phyloP scores from a whole-genome alignment of 2,329 filamentous ascomycete species.

The Aspergillus fructus region DNA sequence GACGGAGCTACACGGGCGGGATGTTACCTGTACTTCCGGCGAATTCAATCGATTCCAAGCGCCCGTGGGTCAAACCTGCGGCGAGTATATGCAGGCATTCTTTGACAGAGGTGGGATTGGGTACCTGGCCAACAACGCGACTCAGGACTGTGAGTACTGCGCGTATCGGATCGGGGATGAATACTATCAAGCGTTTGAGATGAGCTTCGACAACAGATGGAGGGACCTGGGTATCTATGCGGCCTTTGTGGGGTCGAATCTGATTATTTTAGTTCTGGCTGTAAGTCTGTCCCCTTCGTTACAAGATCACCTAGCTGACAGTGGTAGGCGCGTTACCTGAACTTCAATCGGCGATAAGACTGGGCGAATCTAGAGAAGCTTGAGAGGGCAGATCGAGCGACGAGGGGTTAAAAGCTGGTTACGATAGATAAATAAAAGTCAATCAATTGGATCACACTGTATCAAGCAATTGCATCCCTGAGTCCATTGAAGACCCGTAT shows the following conservation, averaged over 20 bases:
- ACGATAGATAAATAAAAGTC: neutral
- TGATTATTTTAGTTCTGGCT: conserved; percentile 63
- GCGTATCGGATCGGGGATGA: conserved; percentile 77
- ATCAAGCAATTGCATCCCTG: neutral
- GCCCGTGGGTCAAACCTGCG: conserved; percentile 66
- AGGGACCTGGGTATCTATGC: conserved; percentile 76
- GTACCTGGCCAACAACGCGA: conserved; percentile 67
- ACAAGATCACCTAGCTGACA: neutral
- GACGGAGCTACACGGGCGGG: conserved; percentile 68
- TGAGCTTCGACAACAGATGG: conserved; percentile 71
- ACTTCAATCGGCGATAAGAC: conserved; percentile 45
- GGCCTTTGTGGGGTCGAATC: conserved; percentile 74
- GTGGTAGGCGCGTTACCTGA: conserved; percentile 43
- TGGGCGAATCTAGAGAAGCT: neutral
- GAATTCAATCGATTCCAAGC: conserved; percentile 71
- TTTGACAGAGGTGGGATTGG: conserved; percentile 68
- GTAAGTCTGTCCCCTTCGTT: conserved; percentile 39
- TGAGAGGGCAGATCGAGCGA: neutral
- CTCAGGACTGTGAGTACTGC: conserved; percentile 73
- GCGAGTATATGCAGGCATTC: conserved; percentile 72
- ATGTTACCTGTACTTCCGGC: conserved; percentile 58
- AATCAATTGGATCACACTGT: neutral
- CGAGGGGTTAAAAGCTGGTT: neutral
- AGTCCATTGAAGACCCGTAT: neutral
- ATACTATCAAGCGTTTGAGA: conserved; percentile 68